Evolutionary conservation across 768 basidiomycete species (phyloP).

Genomic region (Boletus rex-veris): DNA sequence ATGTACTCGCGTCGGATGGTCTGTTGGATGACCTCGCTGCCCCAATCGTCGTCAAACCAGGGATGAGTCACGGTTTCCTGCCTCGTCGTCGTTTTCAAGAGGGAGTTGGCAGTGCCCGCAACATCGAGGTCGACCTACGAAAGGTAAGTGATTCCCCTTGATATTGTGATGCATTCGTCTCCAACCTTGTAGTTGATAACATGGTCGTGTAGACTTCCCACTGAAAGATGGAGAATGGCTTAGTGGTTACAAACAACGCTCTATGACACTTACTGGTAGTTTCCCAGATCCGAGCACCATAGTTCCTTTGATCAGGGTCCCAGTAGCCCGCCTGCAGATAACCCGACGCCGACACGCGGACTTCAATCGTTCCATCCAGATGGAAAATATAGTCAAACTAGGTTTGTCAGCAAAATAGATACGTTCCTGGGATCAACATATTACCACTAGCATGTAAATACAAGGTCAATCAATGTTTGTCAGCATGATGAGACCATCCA

Average conservation of each 20-base stretch:
- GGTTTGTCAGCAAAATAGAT: slow-evolving; percentile 2
- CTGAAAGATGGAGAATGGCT: slow-evolving; percentile 24
- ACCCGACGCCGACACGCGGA: slow-evolving; percentile 63
- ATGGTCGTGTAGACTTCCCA: slow-evolving; percentile 68
- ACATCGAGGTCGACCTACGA: slow-evolving; percentile 60
- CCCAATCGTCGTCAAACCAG: slow-evolving; percentile 62
- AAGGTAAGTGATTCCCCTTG: background rate
- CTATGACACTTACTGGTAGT: slow-evolving; percentile 43
- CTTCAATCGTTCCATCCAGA: slow-evolving; percentile 65
- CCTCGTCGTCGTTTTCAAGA: slow-evolving; percentile 47
- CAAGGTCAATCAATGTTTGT: background rate
- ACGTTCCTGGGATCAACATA: background rate
- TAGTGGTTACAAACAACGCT: background rate
- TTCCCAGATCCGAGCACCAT: slow-evolving; percentile 55
- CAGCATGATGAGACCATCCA: background rate
- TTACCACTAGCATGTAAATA: slow-evolving; percentile 30
- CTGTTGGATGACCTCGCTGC: slow-evolving; percentile 50
- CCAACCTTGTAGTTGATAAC: slow-evolving; percentile 60
- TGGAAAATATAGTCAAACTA: slow-evolving; percentile 67
- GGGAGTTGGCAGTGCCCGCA: slow-evolving; percentile 54
- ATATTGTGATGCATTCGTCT: background rate
- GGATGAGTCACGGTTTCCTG: slow-evolving; percentile 48
- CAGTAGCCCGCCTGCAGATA: slow-evolving; percentile 66
- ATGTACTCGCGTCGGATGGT: slow-evolving; percentile 47
- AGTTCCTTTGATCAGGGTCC: slow-evolving; percentile 44